Percentiles rank a stretch among this genome's conserved stretches.
Conservation (phyloP, 345 rosid genomes). For the Moricandia arvensis region DNA sequence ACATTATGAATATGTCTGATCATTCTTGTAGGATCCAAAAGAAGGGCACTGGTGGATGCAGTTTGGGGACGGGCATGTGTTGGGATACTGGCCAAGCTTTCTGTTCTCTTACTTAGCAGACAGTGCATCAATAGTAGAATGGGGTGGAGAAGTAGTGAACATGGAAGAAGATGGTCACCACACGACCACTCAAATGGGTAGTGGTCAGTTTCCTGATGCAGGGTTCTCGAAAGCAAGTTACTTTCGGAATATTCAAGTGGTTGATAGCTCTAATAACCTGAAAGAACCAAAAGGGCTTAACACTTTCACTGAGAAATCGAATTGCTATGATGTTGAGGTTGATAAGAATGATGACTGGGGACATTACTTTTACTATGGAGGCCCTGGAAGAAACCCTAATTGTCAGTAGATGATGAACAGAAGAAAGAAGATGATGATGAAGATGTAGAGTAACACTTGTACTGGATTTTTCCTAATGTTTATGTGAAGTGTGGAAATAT, state of each 20-base stretch:
- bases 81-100: constrained; percentile 72
- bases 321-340: constrained; percentile 61
- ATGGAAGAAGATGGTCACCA: constrained; percentile 58
- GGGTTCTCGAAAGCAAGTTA: constrained; percentile 66
- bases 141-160: constrained; percentile 82
- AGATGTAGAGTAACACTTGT: constrained; percentile 6
- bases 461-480: not conserved
- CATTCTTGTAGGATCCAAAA: constrained; percentile 52
- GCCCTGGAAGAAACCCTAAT: constrained; percentile 63
- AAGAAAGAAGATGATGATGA: constrained; percentile 15
- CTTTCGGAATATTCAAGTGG: constrained; percentile 63
- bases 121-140: constrained; percentile 69
- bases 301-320: constrained; percentile 61
- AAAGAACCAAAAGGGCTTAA: constrained; percentile 58
- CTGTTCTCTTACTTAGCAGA: constrained; percentile 63
- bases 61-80: constrained; percentile 55
- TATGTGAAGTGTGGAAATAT: constrained; percentile 21
- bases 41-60: constrained; percentile 89
- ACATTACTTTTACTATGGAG: constrained; percentile 62
- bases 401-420: constrained; percentile 44
- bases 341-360: constrained; percentile 61
- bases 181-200: constrained; percentile 74
- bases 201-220: constrained; percentile 63
- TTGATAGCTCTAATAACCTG: constrained; percentile 60
- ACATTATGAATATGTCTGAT: too few species aligned